Percentiles rank a stretch among this genome's conserved stretches.
These are phyloP conservation scores for Rhizopogon vinicolor DNA, from an alignment of 768 basidiomycete genomes.

Conservation along the genomic window DNA sequence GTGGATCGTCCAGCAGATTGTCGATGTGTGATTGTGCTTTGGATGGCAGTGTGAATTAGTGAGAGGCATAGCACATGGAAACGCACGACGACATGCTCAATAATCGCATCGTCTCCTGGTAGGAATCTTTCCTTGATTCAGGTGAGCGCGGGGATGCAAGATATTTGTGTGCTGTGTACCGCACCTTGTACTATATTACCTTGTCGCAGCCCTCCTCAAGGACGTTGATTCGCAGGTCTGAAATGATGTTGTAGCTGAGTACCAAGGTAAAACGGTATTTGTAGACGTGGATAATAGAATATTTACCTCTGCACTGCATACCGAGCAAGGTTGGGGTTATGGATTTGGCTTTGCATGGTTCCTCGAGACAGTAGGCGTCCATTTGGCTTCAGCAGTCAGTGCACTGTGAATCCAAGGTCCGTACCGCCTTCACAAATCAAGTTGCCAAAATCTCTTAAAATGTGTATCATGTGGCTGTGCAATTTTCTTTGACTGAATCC, in stretches of 20 bases:
- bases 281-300: neutral
- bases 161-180: conserved; percentile 5
- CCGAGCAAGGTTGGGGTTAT: conserved; percentile 25
- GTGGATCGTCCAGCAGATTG: conserved; percentile 72
- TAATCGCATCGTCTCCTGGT: conserved; percentile 67
- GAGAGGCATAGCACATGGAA: neutral
- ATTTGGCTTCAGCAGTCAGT: neutral
- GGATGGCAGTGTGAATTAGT: neutral
- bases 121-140: conserved; percentile 64
- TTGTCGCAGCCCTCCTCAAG: conserved; percentile 50
- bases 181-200: conserved; percentile 73
- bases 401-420: too few species aligned
- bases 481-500: neutral
- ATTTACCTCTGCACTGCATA: conserved; percentile 28
- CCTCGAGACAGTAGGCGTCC: too few species aligned
- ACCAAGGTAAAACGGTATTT: neutral
- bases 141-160: conserved; percentile 6
- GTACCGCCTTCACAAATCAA: too few species aligned
- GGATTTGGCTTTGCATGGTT: conserved; percentile 14
- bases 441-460: too few species aligned
- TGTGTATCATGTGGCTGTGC: conserved; percentile 13
- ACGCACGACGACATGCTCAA: conserved; percentile 70
- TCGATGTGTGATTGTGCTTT: conserved; percentile 65
- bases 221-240: conserved; percentile 64
- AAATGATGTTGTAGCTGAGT: conserved; percentile 66